These are phyloP conservation scores for Aspergillus caelatus DNA, from an alignment of 2,329 filamentous ascomycete species.

Conservation along the genomic window DNA sequence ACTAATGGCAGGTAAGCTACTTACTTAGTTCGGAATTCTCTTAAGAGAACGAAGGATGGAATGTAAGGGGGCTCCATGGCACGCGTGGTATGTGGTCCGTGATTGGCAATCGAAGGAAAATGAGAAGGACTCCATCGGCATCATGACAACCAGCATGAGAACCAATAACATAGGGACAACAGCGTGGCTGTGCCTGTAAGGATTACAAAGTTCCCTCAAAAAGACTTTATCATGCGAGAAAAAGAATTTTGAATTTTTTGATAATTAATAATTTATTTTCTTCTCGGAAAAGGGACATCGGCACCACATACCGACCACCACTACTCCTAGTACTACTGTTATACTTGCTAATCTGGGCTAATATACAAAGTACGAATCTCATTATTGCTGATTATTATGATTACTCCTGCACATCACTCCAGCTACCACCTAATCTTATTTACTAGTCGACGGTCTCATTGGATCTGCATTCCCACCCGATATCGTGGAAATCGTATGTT, in stretches of 20 bases:
- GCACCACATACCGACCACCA: not conserved
- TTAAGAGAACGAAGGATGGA: conserved; percentile 5
- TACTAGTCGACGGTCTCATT: not conserved
- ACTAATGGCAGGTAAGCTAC: not conserved
- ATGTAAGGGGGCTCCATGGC: not conserved
- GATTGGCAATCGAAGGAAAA: not conserved
- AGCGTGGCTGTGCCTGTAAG: conserved; percentile 5
- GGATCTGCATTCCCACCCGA: not conserved
- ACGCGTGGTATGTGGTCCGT: conserved; percentile 2
- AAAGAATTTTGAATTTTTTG: not conserved
- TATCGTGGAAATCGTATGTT: not conserved
- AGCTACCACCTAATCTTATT: not conserved
- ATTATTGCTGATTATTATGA: not conserved
- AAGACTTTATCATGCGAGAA: not conserved
- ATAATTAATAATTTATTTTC: not conserved
- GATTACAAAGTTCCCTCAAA: not conserved
- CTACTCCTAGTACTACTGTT: not conserved
- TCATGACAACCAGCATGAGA: not conserved
- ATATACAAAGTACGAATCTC: not conserved
- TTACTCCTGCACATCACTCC: conserved; percentile 5
- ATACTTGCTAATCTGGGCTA: not conserved
- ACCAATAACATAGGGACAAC: not conserved
- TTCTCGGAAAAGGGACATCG: too few relatives aligned
- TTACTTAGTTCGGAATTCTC: not conserved
- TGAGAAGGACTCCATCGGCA: not conserved